Evolutionary conservation across 164 flowering plant species (phyloP), one percentile per base, ranked within the genome.

Genomic region (Houttuynia cordata): DNA sequence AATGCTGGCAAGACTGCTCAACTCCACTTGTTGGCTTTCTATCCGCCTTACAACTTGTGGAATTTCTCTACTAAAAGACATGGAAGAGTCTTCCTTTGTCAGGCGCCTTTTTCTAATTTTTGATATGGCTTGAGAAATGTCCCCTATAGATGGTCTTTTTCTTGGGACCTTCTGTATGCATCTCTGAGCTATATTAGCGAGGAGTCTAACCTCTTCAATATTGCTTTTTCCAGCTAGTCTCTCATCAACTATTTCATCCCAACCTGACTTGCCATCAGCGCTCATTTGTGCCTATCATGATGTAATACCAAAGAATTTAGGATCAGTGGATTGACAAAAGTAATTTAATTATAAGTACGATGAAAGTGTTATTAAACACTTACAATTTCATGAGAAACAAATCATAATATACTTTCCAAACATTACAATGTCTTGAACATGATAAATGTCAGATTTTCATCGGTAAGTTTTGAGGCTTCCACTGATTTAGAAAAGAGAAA

Each of bases 201-300:
- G 79, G 23, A 58, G 66, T 65, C 90, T 73, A 58, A 83, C 94
- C 65, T 91, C 97, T 51, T 77, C 82, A n/a, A 66, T 69, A 58
- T 78, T 71, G 69, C 91, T 85, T 45, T 77, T 73, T 45, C 94
- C 99, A 21, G 67, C 78, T 3, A 94, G 80, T 23, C 72, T 62
- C 61, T 83, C 75, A 63, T 88, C 99, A 21, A 94, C 77, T 64
- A 94, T 94, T 70, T 91, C 99, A 65, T 88, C 99, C 7, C 86
- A 80, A 24, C 99, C 65, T 17, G 37, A 53, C 47, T 61, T 61
- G 7, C 70, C 96, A 68, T 91, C 92, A 24, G 82, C 61, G 71
- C 81, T 80, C 99, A 91, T 87, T 22, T 73, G 71, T n/a, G 97
- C 97, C 99, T 94, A 66, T 8, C 39, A 47, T 19, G 24, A 23